A percentile compares a stretch with the other conserved stretches of the same genome.
Conservation (phyloP, 768 basidiomycete genomes). For the Mycena capillaripes region DNA sequence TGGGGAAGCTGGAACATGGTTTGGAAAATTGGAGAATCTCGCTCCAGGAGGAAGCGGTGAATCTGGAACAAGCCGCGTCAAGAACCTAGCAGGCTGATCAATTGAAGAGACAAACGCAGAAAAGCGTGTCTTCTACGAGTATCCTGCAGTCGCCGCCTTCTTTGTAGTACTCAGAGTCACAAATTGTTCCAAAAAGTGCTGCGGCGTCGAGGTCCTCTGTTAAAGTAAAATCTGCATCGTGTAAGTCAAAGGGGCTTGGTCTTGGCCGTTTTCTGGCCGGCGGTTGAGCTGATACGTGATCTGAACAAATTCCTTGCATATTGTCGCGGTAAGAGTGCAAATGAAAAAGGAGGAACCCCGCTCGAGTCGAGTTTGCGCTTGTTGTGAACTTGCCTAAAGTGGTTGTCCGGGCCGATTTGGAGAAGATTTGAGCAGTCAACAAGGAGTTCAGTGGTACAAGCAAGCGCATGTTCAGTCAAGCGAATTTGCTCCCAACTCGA, state of each 20-base stretch:
- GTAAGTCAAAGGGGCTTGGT: neutral
- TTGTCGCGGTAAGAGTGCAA: neutral
- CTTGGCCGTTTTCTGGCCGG: neutral
- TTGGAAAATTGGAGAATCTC: neutral
- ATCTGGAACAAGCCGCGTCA: conserved; percentile 3
- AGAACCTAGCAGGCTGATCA: neutral
- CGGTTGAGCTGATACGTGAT: neutral
- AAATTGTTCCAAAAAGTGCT: neutral
- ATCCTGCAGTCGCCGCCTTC: conserved; percentile 8
- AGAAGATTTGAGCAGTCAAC: no score
- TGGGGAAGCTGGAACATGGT: conserved; percentile 20
- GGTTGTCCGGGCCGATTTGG: no score
- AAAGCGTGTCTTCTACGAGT: conserved; percentile 20
- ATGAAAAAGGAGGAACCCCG: neutral
- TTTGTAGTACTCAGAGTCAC: conserved; percentile 4
- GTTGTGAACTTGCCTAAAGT: no score
- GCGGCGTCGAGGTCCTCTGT: neutral
- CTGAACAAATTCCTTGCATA: neutral
- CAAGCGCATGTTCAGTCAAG: no score
- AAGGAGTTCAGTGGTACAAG: no score
- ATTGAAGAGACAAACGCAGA: neutral
- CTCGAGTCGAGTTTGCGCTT: neutral
- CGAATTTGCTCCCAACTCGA: no score
- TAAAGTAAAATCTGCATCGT: neutral
- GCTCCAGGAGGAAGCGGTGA: conserved; percentile 13